Conservation (phyloP, 495 filamentous ascomycete genomes). For the Aspergillus wentii region DNA sequence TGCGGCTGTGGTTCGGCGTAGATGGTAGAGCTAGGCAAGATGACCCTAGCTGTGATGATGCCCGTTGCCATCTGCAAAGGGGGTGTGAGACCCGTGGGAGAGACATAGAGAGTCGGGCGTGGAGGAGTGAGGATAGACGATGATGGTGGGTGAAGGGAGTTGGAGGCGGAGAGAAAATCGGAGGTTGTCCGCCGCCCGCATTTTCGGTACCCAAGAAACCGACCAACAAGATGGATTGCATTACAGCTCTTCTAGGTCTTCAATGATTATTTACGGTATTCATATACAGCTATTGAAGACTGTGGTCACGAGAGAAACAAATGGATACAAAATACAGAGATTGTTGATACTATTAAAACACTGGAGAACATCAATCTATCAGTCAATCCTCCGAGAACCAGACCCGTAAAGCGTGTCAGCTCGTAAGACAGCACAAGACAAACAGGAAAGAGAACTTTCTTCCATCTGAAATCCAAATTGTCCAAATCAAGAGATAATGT, state of each 20-base stretch:
- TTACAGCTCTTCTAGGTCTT: no score
- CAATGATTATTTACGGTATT: no score
- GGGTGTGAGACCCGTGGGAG: slow-evolving; percentile 2
- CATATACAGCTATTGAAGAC: no score
- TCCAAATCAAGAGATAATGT: slow-evolving; percentile 41
- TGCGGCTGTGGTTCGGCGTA: slow-evolving; percentile 2
- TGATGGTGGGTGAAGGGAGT: background rate
- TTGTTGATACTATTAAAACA: background rate
- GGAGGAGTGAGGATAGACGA: slow-evolving; percentile 6
- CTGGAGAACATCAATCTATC: slow-evolving; percentile 1
- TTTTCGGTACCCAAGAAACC: no score
- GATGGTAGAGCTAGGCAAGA: no score
- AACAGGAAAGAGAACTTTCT: background rate
- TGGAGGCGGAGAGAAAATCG: background rate
- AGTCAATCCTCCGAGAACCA: background rate
- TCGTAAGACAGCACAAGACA: no score
- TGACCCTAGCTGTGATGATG: background rate
- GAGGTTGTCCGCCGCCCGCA: background rate
- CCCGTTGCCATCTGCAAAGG: background rate
- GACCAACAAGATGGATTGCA: no score
- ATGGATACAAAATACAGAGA: no score
- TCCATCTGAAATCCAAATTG: slow-evolving; percentile 28
- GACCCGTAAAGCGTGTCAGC: no score
- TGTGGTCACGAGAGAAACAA: no score
- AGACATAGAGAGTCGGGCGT: slow-evolving; percentile 8